Conservation (phyloP, 2,329 filamentous ascomycete genomes). For the Elsinoe fawcettii region DNA sequence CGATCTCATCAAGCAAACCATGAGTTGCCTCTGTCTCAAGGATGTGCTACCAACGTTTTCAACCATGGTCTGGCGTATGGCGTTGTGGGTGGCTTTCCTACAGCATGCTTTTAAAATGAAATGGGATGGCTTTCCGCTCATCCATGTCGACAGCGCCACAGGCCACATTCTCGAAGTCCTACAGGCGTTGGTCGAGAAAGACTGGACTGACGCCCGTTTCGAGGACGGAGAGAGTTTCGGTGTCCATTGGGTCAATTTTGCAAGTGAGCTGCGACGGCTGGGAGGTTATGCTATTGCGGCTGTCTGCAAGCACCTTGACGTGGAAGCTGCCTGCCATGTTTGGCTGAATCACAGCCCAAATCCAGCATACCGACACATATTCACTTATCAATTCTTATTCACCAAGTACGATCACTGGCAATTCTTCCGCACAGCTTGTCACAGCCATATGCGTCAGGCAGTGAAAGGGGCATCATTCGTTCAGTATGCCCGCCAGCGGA, state of each 20-base stretch:
- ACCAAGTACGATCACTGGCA: slow-evolving; percentile 62
- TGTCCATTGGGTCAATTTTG: slow-evolving; percentile 19
- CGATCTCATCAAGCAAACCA: neutral
- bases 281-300: slow-evolving; percentile 66
- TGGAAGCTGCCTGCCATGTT: slow-evolving; percentile 63
- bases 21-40: neutral
- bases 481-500: slow-evolving; percentile 14
- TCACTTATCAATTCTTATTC: slow-evolving; percentile 78
- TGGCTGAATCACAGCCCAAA: slow-evolving; percentile 59
- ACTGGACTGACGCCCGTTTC: slow-evolving; percentile 38
- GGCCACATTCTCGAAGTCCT: slow-evolving; percentile 72
- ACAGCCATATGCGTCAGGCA: slow-evolving; percentile 63
- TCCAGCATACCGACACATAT: slow-evolving; percentile 60
- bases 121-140: slow-evolving; percentile 69
- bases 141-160: slow-evolving; percentile 62
- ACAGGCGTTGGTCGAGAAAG: slow-evolving; percentile 50
- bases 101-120: slow-evolving; percentile 59
- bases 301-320: slow-evolving; percentile 67
- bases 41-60: neutral
- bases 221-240: neutral
- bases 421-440: slow-evolving; percentile 84
- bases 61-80: neutral
- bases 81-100: neutral
- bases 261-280: slow-evolving; percentile 28
- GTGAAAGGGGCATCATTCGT: slow-evolving; percentile 16